These are phyloP conservation scores for Fusarium newnesense DNA, from an alignment of 2,329 filamentous ascomycete species.

Conservation along the genomic window DNA sequence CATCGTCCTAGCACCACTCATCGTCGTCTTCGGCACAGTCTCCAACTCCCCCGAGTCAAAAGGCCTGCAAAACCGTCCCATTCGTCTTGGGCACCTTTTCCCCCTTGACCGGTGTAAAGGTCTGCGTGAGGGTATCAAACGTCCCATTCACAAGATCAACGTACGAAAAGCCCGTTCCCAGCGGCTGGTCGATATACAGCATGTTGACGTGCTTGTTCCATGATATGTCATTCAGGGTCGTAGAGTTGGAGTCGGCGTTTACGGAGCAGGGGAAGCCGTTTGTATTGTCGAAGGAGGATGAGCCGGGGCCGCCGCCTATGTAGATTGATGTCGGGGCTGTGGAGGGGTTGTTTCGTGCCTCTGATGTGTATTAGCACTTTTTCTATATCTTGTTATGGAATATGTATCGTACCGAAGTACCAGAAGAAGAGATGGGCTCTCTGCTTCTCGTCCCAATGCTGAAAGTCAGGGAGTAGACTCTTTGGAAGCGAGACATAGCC, in stretches of 20 bases:
- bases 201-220: constrained; percentile 65
- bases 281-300: constrained; percentile 68
- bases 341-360: constrained; percentile 46
- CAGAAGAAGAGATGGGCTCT: constrained; percentile 54
- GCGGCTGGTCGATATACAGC: constrained; percentile 67
- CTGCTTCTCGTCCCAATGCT: constrained; percentile 22
- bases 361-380: constrained; percentile 11
- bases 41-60: background rate
- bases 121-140: constrained; percentile 57
- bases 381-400: accelerated
- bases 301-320: constrained; percentile 72
- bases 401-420: constrained; percentile 48
- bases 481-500: constrained; percentile 40
- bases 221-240: constrained; percentile 65
- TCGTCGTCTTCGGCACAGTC: constrained; percentile 56
- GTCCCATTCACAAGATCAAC: constrained; percentile 60
- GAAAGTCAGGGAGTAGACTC: constrained; percentile 43
- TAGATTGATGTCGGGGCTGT: constrained; percentile 58
- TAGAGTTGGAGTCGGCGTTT: constrained; percentile 60
- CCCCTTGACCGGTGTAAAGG: constrained; percentile 15
- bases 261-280: constrained; percentile 64
- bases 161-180: constrained; percentile 73
- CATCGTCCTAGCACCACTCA: constrained; percentile 62
- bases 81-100: constrained; percentile 11
- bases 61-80: constrained; percentile 27